Evolutionary conservation across 164 flowering plant genomes (phyloP), one percentile per base, ranked within the genome.

Genomic region (Brasenia schreberi): DNA sequence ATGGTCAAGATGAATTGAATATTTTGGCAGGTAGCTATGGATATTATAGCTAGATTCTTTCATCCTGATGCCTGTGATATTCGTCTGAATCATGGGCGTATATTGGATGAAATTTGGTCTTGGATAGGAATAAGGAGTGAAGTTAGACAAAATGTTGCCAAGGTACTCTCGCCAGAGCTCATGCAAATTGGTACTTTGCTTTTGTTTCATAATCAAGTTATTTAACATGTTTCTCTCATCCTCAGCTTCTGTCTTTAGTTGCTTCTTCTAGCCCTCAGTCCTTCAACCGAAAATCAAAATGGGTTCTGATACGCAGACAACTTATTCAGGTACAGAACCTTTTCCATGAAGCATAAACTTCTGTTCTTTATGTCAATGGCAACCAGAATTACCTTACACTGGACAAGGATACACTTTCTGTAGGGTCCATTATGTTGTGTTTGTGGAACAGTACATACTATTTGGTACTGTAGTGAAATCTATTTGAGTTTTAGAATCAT

Each of bases 31-130:
- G 97, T 83, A 56, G 79, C 88, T 39, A 73, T 85, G 84, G 96
- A 90, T 78, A 75, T 90, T 59, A 63, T 86, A 61, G 64, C 79
- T 62, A 74, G 64, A 27, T 82, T 81, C 78, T 81, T 86, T 70
- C 75, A 78, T 69, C 43, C 75, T 27, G 83, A 79, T 67, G 79
- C 82, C 11, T 90, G 90, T 77, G 87, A 85, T 74, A 86, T 93
- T 76, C 96, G 87, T 68, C 70, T 93, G 60, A 93, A 88, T 78
- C 97, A 93, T 69, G 92, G 83, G 43, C 77, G 79, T 72, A 77
- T 93, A 66, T 74, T 88, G 71, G 92, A 90, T 56, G 92, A 92
- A 27, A 86, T 93, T 64, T 93, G 98, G 98, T 83, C 84, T 18
- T 93, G 98, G 98, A 72, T 79, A 60, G 98, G 98, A 71, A 82